Percentiles rank a stretch among this genome's conserved stretches.
Evolutionary conservation across 2,329 filamentous ascomycete species (phyloP).

Genomic region (Achaetomium macrosporum): DNA sequence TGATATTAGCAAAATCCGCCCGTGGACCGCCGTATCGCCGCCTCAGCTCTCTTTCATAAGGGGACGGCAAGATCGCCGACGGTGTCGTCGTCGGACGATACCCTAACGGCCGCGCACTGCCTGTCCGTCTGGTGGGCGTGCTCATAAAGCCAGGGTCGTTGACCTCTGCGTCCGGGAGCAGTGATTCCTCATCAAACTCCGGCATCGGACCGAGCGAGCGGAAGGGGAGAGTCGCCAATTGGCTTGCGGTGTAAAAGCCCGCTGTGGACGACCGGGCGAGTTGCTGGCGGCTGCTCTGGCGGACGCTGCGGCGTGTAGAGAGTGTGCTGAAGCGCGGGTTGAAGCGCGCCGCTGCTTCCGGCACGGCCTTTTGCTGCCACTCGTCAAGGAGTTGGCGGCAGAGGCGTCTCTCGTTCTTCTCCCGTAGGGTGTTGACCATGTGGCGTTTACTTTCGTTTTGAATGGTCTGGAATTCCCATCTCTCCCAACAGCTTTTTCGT

Average conservation of each 20-base stretch:
- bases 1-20: constrained; percentile 24
- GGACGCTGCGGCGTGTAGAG: constrained; percentile 18
- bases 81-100: constrained; percentile 23
- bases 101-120: constrained; percentile 9
- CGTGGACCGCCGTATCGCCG: constrained; percentile 10
- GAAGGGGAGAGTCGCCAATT: constrained; percentile 7
- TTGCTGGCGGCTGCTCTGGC: constrained; percentile 19
- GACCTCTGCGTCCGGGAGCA: constrained; percentile 7
- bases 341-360: constrained; percentile 13
- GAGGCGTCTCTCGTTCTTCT: constrained; percentile 23
- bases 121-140: constrained; percentile 23
- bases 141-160: constrained; percentile 25
- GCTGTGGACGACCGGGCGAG: constrained; percentile 9
- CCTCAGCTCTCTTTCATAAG: constrained; percentile 23
- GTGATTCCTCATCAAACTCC: constrained; percentile 24
- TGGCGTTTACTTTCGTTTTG: constrained; percentile 22
- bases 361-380: constrained; percentile 25
- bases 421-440: constrained; percentile 22
- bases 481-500: constrained; percentile 19
- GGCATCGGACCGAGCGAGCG: constrained; percentile 17
- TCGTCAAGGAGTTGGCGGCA: constrained; percentile 20
- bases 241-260: constrained; percentile 12
- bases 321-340: constrained; percentile 16
- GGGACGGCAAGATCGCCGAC: constrained; percentile 23
- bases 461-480: constrained; percentile 26